phyloP scores from a whole-genome alignment of 352 stramenopile genomes.

The Phytophthora pini region DNA sequence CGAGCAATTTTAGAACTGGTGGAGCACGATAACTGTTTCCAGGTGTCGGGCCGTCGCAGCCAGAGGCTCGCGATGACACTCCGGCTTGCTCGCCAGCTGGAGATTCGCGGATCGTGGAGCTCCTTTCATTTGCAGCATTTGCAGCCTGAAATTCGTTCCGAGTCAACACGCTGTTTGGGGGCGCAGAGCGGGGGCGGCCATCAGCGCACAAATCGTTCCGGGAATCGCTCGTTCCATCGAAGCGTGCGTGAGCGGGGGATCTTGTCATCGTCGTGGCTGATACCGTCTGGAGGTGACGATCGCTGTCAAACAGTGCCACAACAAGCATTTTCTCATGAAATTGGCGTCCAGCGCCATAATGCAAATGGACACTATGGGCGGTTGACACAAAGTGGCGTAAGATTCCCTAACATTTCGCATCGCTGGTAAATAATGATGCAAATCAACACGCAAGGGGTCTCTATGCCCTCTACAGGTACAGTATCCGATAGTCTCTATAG shows the following conservation, averaged over 20 bases:
- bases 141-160: background rate
- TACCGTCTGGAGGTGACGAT: slow-evolving; percentile 3
- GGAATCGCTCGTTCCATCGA: background rate
- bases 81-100: slow-evolving; percentile 11
- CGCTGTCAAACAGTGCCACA: slow-evolving; percentile 7
- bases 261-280: slow-evolving; percentile 7
- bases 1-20: slow-evolving; percentile 1
- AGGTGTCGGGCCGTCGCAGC: slow-evolving; percentile 7
- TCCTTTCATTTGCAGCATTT: background rate
- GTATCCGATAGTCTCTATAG: slow-evolving; percentile 7
- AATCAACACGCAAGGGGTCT: slow-evolving; percentile 7
- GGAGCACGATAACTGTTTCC: background rate
- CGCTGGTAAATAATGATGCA: slow-evolving; percentile 1
- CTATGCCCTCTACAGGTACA: slow-evolving; percentile 3
- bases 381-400: slow-evolving; percentile 6
- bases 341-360: background rate
- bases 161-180: slow-evolving; percentile 11
- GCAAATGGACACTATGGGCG: slow-evolving; percentile 5
- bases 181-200: slow-evolving; percentile 14
- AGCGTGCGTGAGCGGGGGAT: slow-evolving; percentile 8
- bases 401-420: slow-evolving; percentile 2
- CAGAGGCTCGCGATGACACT: slow-evolving; percentile 1
- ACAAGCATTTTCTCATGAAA: slow-evolving; percentile 7
- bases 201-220: slow-evolving; percentile 21
- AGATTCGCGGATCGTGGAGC: slow-evolving; percentile 14